These are phyloP conservation scores for Leptographium lundbergii DNA, from an alignment of 2,329 filamentous ascomycete genomes.

Conservation along the genomic window DNA sequence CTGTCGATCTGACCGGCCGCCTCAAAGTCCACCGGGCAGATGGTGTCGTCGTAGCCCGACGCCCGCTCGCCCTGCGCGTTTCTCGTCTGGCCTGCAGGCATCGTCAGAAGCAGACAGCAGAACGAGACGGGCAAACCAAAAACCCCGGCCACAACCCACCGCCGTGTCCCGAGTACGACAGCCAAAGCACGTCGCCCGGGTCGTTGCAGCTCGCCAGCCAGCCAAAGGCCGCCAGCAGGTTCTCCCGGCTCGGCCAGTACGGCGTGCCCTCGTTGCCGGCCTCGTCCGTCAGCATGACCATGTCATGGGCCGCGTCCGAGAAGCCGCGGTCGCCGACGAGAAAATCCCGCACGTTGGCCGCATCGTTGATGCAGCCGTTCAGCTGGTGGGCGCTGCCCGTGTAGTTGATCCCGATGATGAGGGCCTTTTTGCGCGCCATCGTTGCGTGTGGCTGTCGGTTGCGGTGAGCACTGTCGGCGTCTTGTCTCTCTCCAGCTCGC, in stretches of 20 bases:
- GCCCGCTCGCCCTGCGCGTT: constrained; percentile 27
- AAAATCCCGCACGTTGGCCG: constrained; percentile 23
- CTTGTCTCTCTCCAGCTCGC: background rate
- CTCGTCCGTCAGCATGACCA: constrained; percentile 24
- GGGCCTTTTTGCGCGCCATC: constrained; percentile 19
- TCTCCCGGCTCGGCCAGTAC: constrained; percentile 20
- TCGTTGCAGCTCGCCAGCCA: constrained; percentile 39
- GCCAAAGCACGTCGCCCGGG: constrained; percentile 37
- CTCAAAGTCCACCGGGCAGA: constrained; percentile 40
- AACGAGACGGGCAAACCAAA: background rate
- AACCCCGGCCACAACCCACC: constrained; percentile 15
- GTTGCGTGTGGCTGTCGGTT: background rate
- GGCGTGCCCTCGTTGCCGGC: constrained; percentile 20
- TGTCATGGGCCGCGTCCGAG: constrained; percentile 18
- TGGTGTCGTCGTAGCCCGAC: constrained; percentile 34
- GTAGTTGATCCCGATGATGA: constrained; percentile 45
- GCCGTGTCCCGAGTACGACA: constrained; percentile 48
- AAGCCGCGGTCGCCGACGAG: constrained; percentile 24
- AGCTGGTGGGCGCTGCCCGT: constrained; percentile 43
- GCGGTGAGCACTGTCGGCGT: background rate
- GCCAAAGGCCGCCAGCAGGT: constrained; percentile 36
- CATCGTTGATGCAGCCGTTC: constrained; percentile 37
- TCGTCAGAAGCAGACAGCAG: background rate
- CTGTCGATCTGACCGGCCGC: constrained; percentile 39
- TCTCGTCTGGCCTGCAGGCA: constrained; percentile 26